Evolutionary conservation across 2,329 filamentous ascomycete genomes (phyloP).

Genomic region (Neofusicoccum kwambonambiense): DNA sequence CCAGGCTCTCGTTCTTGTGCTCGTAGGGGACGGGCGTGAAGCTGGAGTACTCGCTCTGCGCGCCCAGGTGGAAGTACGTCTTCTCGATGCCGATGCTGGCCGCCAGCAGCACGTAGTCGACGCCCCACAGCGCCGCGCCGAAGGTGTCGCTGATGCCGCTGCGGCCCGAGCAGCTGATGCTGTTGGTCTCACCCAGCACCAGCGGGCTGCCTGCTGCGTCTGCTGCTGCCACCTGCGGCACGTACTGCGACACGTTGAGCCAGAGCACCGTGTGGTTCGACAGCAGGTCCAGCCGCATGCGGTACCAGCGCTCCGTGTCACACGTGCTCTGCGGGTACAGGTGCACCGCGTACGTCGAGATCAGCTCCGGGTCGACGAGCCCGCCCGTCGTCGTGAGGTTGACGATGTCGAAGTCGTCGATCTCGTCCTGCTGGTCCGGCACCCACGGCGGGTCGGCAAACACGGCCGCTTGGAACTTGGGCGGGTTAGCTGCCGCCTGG

Average conservation of each 20-base stretch:
- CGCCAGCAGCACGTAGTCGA: slow-evolving; percentile 40
- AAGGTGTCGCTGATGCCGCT: slow-evolving; percentile 47
- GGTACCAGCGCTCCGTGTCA: slow-evolving; percentile 18
- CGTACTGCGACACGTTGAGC: slow-evolving; percentile 21
- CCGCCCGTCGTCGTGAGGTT: slow-evolving; percentile 19
- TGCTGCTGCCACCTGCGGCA: slow-evolving; percentile 19
- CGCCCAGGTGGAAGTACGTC: slow-evolving; percentile 52
- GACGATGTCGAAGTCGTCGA: slow-evolving; percentile 21
- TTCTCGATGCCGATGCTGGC: slow-evolving; percentile 12
- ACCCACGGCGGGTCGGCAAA: slow-evolving; percentile 17
- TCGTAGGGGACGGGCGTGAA: slow-evolving; percentile 13
- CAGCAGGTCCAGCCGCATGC: slow-evolving; percentile 20
- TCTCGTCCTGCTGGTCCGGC: slow-evolving; percentile 11
- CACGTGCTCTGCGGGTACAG: slow-evolving; percentile 16
- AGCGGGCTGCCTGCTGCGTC: slow-evolving; percentile 20
- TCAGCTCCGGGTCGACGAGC: slow-evolving; percentile 16
- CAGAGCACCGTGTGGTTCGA: slow-evolving; percentile 21
- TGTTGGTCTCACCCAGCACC: slow-evolving; percentile 32
- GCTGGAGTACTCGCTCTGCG: slow-evolving; percentile 29
- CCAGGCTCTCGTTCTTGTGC: slow-evolving; percentile 8
- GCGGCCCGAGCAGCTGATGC: slow-evolving; percentile 24
- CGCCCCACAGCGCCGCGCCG: slow-evolving; percentile 52
- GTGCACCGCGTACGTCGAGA: slow-evolving; percentile 7
- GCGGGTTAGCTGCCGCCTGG: slow-evolving; percentile 9
- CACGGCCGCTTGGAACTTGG: slow-evolving; percentile 21